These are phyloP conservation scores for Kalaharituber pfeilii DNA, from an alignment of 2,329 filamentous ascomycete species.

Conservation along the genomic window DNA sequence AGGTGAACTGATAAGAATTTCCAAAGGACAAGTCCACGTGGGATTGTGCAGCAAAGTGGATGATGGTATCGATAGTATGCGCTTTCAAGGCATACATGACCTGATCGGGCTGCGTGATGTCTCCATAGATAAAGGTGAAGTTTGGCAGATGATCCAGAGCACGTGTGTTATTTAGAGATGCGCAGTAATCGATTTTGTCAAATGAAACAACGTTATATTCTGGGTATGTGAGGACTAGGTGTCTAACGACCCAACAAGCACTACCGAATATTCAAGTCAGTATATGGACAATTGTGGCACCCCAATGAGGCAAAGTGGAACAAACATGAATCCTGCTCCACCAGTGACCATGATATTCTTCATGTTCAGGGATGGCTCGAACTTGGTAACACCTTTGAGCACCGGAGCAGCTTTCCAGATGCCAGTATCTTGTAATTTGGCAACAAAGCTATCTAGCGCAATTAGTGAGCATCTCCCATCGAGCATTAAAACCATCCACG, in stretches of 20 bases:
- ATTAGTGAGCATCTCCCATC: too few relatives aligned
- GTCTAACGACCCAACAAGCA: conserved; percentile 67
- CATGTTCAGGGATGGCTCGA: conserved; percentile 48
- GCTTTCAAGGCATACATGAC: conserved; percentile 54
- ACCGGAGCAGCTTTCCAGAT: conserved; percentile 57
- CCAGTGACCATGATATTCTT: conserved; percentile 73
- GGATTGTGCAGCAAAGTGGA: conserved; percentile 74
- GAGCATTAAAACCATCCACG: too few relatives aligned
- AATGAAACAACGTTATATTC: conserved; percentile 66
- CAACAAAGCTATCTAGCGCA: conserved; percentile 21
- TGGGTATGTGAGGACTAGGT: conserved; percentile 57
- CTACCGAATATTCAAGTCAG: conserved; percentile 28
- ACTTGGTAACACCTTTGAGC: conserved; percentile 51
- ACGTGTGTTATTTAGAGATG: conserved; percentile 62
- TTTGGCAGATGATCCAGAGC: conserved; percentile 49
- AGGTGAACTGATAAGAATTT: conserved; percentile 65
- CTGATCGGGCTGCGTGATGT: conserved; percentile 53
- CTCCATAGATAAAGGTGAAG: conserved; percentile 64
- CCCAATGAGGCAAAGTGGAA: conserved; percentile 10
- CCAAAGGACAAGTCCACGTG: conserved; percentile 71
- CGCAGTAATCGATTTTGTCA: conserved; percentile 71
- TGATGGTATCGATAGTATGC: conserved; percentile 58
- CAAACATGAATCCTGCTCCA: conserved; percentile 71
- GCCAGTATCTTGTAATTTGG: conserved; percentile 37
- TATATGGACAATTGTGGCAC: background rate